phyloP scores from a whole-genome alignment of 2,329 filamentous ascomycete genomes.

The Penicillium thymicola region DNA sequence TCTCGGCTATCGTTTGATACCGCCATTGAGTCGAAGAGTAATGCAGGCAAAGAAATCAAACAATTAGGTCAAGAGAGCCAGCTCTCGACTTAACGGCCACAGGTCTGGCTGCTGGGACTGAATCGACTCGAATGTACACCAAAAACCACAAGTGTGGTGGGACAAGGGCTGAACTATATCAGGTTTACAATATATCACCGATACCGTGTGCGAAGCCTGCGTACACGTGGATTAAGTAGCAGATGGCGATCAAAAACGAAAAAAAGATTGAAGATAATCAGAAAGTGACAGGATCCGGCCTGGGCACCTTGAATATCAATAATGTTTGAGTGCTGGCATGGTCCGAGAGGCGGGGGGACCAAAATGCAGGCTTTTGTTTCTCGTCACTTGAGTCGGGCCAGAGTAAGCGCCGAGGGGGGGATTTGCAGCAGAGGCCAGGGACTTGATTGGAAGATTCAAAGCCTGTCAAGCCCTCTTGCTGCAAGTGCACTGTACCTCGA shows the following conservation, averaged over 20 bases:
- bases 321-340: constrained; percentile 16
- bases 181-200: constrained; percentile 16
- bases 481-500: constrained; percentile 17
- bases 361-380: constrained; percentile 20
- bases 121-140: constrained; percentile 13
- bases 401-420: constrained; percentile 32
- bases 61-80: constrained; percentile 33
- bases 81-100: constrained; percentile 26
- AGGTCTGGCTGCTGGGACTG: not conserved
- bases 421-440: constrained; percentile 4
- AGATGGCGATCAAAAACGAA: constrained; percentile 17
- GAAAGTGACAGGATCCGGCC: constrained; percentile 10
- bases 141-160: constrained; percentile 9
- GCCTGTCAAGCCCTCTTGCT: constrained; percentile 8
- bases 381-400: constrained; percentile 21
- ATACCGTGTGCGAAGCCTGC: constrained; percentile 31
- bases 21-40: constrained; percentile 23
- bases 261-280: constrained; percentile 9
- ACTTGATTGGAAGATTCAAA: constrained; percentile 17
- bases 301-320: constrained; percentile 32
- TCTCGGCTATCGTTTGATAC: constrained; percentile 24
- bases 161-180: constrained; percentile 21
- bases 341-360: constrained; percentile 19
- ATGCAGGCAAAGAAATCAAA: constrained; percentile 6
- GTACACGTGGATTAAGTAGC: constrained; percentile 26